phyloP scores from a whole-genome alignment of 2,329 filamentous ascomycete species.

The Fusarium brachygibbosum region DNA sequence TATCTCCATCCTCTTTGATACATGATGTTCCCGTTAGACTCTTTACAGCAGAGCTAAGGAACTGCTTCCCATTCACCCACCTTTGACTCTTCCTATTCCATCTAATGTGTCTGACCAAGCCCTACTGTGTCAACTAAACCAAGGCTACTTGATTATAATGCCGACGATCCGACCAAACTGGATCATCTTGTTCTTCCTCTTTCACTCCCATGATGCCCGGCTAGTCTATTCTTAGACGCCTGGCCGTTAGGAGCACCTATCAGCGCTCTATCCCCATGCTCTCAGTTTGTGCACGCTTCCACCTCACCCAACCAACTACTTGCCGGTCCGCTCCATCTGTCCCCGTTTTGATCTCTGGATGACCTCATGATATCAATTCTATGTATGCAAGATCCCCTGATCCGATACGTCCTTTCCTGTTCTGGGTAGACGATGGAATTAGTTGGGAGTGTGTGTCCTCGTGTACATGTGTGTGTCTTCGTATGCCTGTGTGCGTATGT shows the following conservation, averaged over 20 bases:
- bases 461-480: background rate
- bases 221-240: background rate
- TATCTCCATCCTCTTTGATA: background rate
- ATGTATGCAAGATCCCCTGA: slow-evolving; percentile 23
- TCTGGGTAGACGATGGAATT: background rate
- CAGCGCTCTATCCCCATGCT: background rate
- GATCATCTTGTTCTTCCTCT: background rate
- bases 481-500: background rate
- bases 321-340: background rate
- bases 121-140: background rate
- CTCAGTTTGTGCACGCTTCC: background rate
- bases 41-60: background rate
- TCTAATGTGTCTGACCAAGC: too few relatives aligned
- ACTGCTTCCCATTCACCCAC: background rate
- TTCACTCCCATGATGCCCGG: background rate
- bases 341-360: background rate
- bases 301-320: slow-evolving; percentile 9
- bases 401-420: background rate
- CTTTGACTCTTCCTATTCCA: background rate
- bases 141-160: background rate
- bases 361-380: slow-evolving; percentile 24
- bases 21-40: background rate
- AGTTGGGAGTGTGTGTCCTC: background rate
- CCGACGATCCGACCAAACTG: background rate
- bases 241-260: background rate